Evolutionary conservation across 2,329 filamentous ascomycete genomes (phyloP), one percentile per base, ranked within the genome.

Genomic region (Waltergamsia citrina): DNA sequence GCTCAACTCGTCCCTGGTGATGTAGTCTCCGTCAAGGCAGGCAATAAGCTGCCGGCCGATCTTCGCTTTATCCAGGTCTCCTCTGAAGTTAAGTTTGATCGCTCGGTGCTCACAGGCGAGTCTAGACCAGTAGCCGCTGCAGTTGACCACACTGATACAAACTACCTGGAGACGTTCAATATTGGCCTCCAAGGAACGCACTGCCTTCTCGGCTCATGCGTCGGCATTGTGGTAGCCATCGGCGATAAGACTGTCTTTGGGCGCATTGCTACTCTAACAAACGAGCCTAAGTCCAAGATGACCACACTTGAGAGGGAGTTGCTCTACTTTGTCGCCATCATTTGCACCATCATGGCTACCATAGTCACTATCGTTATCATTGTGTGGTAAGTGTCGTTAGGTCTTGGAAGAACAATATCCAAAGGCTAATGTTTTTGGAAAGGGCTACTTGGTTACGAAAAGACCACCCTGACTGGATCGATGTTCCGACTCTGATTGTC

Each of bases 101-200:
- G 81, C 4, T 78, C 80, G 4, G 81, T 87, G 23, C 59, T 87
- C 14, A 87, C 43, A 60, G 78, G 78, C 33, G 78, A 83, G 62
- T 79, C 81, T 3, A 59, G 72, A 7, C 78, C 81, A 3, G 56
- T 85, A 6, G 57, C 70, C 4, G 81, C 71, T 3, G 71, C 74
- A 0, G 65, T 81, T 11, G 67, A 83, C n/a, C 72, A 67, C 1
- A 80, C 76, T 0, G 80, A 86, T 46, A 62, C 69, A 25, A 86
- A 86, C 52, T 85, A 84, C 47, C 72, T 88, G 20, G 83, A 88
- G 50, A 87, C 81, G 4, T 72, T 74, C 34, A 81, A 77, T 45
- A 84, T 88, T 34, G 82, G 81, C 16, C 65, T 88, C 8, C 81
- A 86, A 49, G 82, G 84, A n/a, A 86, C 83, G 1, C 81, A 87